phyloP scores from a whole-genome alignment of 1,284 basidiomycete species.

The Moesziomyces aphidis region DNA sequence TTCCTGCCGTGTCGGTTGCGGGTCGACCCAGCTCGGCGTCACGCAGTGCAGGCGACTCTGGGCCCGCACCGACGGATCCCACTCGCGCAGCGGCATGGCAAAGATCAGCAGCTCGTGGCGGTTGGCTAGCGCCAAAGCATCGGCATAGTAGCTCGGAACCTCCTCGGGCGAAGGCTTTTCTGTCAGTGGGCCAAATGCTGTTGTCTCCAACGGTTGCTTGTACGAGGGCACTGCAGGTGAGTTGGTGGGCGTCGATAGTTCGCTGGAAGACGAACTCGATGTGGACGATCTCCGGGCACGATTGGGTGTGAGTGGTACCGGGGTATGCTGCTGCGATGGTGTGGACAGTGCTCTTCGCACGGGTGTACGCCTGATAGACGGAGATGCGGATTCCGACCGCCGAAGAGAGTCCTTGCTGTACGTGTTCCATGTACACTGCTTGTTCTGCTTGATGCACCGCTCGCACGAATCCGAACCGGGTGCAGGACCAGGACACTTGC shows the following conservation, averaged over 20 bases:
- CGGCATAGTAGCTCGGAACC: conserved; percentile 5
- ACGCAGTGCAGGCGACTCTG: conserved; percentile 1
- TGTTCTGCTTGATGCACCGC: conserved; percentile 14
- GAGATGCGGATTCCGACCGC: conserved; percentile 10
- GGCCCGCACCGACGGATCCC: conserved; percentile 2
- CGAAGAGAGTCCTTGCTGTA: background rate
- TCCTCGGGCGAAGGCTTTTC: background rate
- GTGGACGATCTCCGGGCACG: background rate
- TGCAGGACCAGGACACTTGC: conserved; percentile 29
- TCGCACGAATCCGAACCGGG: conserved; percentile 11
- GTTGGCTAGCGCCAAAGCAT: conserved; percentile 15
- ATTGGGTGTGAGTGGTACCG: background rate
- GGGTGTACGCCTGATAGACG: background rate
- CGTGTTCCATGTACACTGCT: conserved; percentile 24
- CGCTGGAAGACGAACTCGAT: background rate
- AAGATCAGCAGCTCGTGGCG: conserved; percentile 20
- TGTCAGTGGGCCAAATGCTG: too few relatives aligned
- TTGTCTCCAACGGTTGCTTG: too few relatives aligned
- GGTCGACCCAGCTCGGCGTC: conserved; percentile 12
- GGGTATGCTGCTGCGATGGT: background rate
- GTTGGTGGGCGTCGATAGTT: background rate
- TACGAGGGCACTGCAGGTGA: background rate
- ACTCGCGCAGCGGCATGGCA: conserved; percentile 9
- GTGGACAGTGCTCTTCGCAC: conserved; percentile 11
- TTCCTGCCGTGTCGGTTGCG: conserved; percentile 8